Evolutionary conservation across 768 basidiomycete genomes (phyloP).

Genomic region (Leucosporidium creatinivorum): DNA sequence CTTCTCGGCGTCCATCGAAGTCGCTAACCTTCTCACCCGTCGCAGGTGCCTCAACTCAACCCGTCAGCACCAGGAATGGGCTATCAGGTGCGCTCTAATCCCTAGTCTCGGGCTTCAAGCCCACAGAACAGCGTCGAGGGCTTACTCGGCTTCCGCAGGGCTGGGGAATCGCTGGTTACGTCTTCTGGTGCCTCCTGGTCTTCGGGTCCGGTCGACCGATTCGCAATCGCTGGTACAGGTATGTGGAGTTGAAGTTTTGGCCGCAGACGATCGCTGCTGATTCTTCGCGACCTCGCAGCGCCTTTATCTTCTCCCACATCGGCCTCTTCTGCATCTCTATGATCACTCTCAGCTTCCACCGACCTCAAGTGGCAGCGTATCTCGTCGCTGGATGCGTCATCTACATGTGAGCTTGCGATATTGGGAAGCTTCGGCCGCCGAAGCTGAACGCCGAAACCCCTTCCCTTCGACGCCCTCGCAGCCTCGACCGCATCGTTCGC

Average conservation of each 20-base stretch:
- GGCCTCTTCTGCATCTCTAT: conserved; percentile 4
- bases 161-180: not conserved
- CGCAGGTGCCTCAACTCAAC: not conserved
- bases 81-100: not conserved
- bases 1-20: not conserved
- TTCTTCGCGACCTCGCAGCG: not conserved
- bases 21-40: not conserved
- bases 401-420: not conserved
- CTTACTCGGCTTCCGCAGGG: not conserved
- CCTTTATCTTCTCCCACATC: conserved; percentile 18
- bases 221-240: conserved; percentile 9
- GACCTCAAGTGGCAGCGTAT: conserved; percentile 13
- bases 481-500: conserved; percentile 5
- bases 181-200: conserved; percentile 1
- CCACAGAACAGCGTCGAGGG: not conserved
- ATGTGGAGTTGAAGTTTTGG: too few species aligned
- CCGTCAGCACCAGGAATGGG: not conserved
- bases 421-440: not conserved
- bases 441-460: too few species aligned
- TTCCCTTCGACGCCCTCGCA: not conserved
- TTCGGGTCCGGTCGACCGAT: not conserved
- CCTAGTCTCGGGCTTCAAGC: too few species aligned
- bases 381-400: not conserved
- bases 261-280: too few species aligned
- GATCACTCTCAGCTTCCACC: conserved; percentile 13